Percentiles rank a stretch among this genome's conserved stretches.
These are phyloP conservation scores for Ogataea hybrid DNA, from an alignment of 1,139 yeast species.

Conservation along the genomic window DNA sequence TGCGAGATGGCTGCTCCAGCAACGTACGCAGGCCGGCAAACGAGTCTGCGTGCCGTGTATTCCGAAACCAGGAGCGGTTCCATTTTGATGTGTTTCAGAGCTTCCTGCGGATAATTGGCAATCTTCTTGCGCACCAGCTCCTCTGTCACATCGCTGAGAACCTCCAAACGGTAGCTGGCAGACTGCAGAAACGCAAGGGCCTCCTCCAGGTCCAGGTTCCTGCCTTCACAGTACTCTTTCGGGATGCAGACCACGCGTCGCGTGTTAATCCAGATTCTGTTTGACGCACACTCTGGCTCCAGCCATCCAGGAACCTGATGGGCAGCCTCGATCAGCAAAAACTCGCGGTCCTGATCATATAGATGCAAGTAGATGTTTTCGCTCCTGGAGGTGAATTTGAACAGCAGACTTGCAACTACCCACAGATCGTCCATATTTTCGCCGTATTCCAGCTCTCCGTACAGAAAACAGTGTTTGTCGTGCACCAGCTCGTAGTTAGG, in stretches of 20 bases:
- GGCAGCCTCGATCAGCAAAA: slow-evolving; percentile 48
- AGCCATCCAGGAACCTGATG: slow-evolving; percentile 45
- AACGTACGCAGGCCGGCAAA: slow-evolving; percentile 14
- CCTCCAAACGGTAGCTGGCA: slow-evolving; percentile 16
- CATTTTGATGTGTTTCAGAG: slow-evolving; percentile 24
- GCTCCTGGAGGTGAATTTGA: slow-evolving; percentile 35
- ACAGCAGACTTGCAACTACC: slow-evolving; percentile 42
- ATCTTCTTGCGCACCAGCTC: slow-evolving; percentile 22
- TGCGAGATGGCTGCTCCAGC: slow-evolving; percentile 20
- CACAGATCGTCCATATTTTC: slow-evolving; percentile 46
- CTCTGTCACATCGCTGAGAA: slow-evolving; percentile 16
- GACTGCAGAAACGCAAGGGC: slow-evolving; percentile 36
- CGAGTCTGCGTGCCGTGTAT: slow-evolving; percentile 26
- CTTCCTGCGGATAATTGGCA: slow-evolving; percentile 26
- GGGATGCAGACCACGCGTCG: slow-evolving; percentile 37
- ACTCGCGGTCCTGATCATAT: slow-evolving; percentile 57
- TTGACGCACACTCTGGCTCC: slow-evolving; percentile 38
- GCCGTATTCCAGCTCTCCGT: slow-evolving; percentile 44
- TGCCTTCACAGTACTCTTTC: slow-evolving; percentile 26
- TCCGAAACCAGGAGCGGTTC: slow-evolving; percentile 20
- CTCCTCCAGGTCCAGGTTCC: slow-evolving; percentile 34
- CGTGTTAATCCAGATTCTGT: slow-evolving; percentile 45
- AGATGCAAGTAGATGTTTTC: slow-evolving; percentile 44
- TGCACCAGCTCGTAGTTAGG: slow-evolving; percentile 16
- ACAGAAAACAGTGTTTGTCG: slow-evolving; percentile 32